phyloP scores from a whole-genome alignment of 768 basidiomycete genomes.

The Macrolepiota albuminosa region DNA sequence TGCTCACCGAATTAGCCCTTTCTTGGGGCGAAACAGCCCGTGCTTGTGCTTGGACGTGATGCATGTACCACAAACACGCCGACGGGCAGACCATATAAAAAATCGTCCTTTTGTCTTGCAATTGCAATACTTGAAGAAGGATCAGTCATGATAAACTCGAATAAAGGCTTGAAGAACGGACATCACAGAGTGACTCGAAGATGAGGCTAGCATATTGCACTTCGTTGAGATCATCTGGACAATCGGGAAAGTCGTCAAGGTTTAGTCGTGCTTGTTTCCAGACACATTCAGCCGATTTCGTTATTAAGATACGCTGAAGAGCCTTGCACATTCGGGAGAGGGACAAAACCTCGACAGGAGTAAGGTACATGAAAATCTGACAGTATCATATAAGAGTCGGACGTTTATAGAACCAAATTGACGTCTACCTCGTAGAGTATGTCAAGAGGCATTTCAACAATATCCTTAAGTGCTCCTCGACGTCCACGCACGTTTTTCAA shows the following conservation, averaged over 20 bases:
- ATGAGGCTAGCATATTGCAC: neutral
- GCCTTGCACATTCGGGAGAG: constrained; percentile 31
- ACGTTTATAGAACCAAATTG: too few species aligned
- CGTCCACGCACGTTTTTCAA: constrained; percentile 9
- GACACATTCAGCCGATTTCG: neutral
- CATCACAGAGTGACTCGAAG: constrained; percentile 4
- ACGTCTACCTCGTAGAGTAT: constrained; percentile 23
- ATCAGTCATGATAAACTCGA: neutral
- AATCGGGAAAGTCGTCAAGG: constrained; percentile 6
- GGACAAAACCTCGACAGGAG: constrained; percentile 33
- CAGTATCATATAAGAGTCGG: neutral
- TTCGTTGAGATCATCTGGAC: constrained; percentile 10
- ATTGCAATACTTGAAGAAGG: constrained; percentile 2
- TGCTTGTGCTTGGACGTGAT: neutral
- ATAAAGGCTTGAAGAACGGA: neutral
- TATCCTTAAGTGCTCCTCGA: constrained; percentile 13
- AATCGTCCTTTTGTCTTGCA: neutral
- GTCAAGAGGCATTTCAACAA: constrained; percentile 26
- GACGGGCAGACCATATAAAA: constrained; percentile 9
- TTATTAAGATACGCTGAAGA: constrained; percentile 23
- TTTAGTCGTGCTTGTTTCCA: constrained; percentile 8
- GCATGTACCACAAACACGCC: constrained; percentile 10
- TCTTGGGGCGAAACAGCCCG: neutral
- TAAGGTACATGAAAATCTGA: constrained; percentile 32
- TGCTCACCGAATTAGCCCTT: neutral